Base-by-base conservation (phyloP, 148 eudicot genomes). In the Pouteria glomerata region DNA sequence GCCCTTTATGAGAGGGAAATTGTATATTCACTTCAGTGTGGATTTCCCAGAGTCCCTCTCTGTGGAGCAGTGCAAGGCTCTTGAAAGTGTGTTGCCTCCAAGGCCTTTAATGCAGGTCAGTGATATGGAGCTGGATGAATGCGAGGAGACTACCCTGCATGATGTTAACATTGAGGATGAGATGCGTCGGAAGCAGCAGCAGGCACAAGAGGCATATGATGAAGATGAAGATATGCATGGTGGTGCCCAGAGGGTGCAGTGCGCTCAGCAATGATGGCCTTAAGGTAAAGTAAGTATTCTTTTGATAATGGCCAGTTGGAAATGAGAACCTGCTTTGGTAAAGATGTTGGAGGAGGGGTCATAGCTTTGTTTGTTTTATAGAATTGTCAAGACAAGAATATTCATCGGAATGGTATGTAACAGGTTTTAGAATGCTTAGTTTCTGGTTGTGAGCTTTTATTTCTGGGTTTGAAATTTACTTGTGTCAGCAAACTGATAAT, bases 171-270 rank as follows among this genome's bases (percentile, higher is more conserved):
- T 81, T 0, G 85, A 81, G 63, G 88, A 84, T 37, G 83, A 82
- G 78, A 82, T 81, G 88, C 68, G 81, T 5, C 66, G 85, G 77
- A 84, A 79, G 78, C 78, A 81, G 63, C 80, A 83, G 57, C 77
- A 70, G 30, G 81, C 85, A 24, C 85, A 81, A 53, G 85, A 84
- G 76, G 87, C 85, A 0, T 81, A 84, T 24, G 85, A 84, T 2
- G 87, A 84, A 68, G 87, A 81, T 30, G 86, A 82, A 3, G 85
- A 83, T 24, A 81, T 79, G 85, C 84, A 47, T n/a, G 84, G 87
- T 57, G 83, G 86, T 37, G 86, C 79, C 37, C 87, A 84, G 66
- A 81, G 85, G 60, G 87, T 81, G 41, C 87, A 84, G 68, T 84
- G 85, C 63, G 87, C 87, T 50, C 87, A 84, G 66, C 87, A 84